These are phyloP conservation scores for Starmerella bombi DNA, from an alignment of 805 yeast species.

Conservation along the genomic window DNA sequence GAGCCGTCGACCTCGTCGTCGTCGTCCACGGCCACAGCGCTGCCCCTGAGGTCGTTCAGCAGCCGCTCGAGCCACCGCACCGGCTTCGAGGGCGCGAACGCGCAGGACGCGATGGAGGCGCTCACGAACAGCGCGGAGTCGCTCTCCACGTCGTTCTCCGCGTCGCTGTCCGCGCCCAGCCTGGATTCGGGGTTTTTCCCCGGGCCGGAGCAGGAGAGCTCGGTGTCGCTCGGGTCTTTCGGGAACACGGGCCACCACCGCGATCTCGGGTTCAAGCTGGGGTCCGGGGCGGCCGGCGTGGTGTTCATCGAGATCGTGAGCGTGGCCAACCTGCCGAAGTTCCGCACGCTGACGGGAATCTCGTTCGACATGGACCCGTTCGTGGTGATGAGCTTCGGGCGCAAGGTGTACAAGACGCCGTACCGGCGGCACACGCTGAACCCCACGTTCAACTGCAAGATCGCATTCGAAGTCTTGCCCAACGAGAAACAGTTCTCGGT, in stretches of 20 bases:
- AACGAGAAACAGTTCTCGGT: slow-evolving; percentile 55
- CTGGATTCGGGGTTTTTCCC: neutral
- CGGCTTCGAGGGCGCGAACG: neutral
- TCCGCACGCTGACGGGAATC: slow-evolving; percentile 52
- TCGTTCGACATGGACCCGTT: slow-evolving; percentile 96
- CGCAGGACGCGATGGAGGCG: neutral
- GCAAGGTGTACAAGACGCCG: slow-evolving; percentile 72
- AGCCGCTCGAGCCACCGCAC: neutral
- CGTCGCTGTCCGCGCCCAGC: neutral
- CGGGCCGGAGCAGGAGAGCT: neutral
- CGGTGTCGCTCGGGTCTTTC: neutral
- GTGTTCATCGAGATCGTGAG: slow-evolving; percentile 61
- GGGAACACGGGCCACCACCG: neutral
- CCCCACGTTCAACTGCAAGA: slow-evolving; percentile 68
- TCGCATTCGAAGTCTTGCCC: slow-evolving; percentile 62
- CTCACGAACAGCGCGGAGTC: neutral
- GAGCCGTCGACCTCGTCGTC: neutral
- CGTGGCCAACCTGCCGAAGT: slow-evolving; percentile 68
- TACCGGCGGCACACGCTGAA: slow-evolving; percentile 70
- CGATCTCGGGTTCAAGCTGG: slow-evolving; percentile 17
- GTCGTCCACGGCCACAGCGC: neutral
- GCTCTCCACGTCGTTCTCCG: neutral
- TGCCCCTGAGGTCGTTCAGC: neutral
- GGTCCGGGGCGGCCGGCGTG: slow-evolving; percentile 41
- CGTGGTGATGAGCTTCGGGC: slow-evolving; percentile 80